These are phyloP conservation scores for Leccinellum albellum DNA, from an alignment of 768 basidiomycete genomes.

Conservation along the genomic window DNA sequence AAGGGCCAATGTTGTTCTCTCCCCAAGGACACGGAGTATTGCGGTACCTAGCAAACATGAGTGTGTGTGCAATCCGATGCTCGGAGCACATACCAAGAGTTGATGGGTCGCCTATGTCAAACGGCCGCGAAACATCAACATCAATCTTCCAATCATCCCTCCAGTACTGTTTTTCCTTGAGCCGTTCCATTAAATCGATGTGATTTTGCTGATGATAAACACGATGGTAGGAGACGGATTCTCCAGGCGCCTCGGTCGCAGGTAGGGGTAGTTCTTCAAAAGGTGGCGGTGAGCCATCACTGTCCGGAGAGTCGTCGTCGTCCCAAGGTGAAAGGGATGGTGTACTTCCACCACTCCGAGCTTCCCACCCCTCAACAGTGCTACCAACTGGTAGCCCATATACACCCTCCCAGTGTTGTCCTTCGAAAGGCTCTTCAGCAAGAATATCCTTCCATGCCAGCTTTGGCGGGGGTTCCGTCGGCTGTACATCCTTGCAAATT, in stretches of 20 bases:
- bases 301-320: slow-evolving; percentile 39
- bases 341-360: slow-evolving; percentile 45
- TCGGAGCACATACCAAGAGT: slow-evolving; percentile 52
- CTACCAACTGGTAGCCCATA: slow-evolving; percentile 51
- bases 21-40: slow-evolving; percentile 35
- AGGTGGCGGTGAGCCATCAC: slow-evolving; percentile 13
- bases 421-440: slow-evolving; percentile 79
- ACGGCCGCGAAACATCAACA: slow-evolving; percentile 38
- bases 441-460: slow-evolving; percentile 80
- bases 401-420: slow-evolving; percentile 82
- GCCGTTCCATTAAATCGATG: slow-evolving; percentile 56
- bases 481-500: slow-evolving; percentile 41
- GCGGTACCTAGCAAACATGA: slow-evolving; percentile 41
- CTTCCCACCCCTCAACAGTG: slow-evolving; percentile 41
- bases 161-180: slow-evolving; percentile 73
- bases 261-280: slow-evolving; percentile 15
- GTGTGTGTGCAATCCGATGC: background rate
- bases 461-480: slow-evolving; percentile 26
- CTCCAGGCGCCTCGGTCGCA: background rate
- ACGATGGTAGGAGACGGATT: background rate
- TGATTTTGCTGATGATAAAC: slow-evolving; percentile 21
- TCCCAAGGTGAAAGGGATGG: slow-evolving; percentile 68
- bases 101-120: slow-evolving; percentile 68
- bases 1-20: slow-evolving; percentile 36
- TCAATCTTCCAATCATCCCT: slow-evolving; percentile 58